Evolutionary conservation across 2,329 filamentous ascomycete species (phyloP).

Genomic region (Verticillium albo-atrum): DNA sequence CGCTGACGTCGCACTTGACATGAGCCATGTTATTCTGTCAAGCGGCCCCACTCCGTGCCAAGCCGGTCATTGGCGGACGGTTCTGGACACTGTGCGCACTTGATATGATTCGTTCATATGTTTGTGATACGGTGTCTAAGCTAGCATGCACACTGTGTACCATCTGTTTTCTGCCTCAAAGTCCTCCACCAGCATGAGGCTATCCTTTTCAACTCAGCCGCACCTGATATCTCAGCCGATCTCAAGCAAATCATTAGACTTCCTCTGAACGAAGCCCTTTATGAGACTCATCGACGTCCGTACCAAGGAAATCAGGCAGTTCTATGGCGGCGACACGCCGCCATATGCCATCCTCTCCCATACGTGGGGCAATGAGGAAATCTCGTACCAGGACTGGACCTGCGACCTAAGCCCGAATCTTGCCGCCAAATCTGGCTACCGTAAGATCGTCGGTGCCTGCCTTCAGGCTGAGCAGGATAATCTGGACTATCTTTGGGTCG

Average conservation of each 20-base stretch:
- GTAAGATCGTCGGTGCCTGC: slow-evolving; percentile 6
- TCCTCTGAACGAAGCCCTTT: background rate
- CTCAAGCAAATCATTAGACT: background rate
- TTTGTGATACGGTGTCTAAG: too few species aligned
- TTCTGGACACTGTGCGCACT: too few species aligned
- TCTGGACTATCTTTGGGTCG: slow-evolving; percentile 25
- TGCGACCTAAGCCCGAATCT: background rate
- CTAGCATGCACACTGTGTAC: too few species aligned
- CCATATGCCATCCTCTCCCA: slow-evolving; percentile 17
- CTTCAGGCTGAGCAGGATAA: slow-evolving; percentile 1
- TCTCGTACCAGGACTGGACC: slow-evolving; percentile 3
- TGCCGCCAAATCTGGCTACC: background rate
- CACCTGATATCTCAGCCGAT: background rate
- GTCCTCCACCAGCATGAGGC: too few species aligned
- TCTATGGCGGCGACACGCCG: slow-evolving; percentile 11
- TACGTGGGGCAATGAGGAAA: slow-evolving; percentile 10
- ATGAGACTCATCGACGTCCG: slow-evolving; percentile 24
- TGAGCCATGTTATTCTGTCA: too few species aligned
- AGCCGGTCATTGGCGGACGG: too few species aligned
- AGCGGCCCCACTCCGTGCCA: too few species aligned
- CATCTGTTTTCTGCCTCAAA: too few species aligned
- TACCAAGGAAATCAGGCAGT: slow-evolving; percentile 15
- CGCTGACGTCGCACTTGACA: too few species aligned
- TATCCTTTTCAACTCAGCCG: too few species aligned
- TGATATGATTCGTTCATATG: too few species aligned